Base-by-base conservation (phyloP, 108 stramenopile species). In the Skeletonema potamos region DNA sequence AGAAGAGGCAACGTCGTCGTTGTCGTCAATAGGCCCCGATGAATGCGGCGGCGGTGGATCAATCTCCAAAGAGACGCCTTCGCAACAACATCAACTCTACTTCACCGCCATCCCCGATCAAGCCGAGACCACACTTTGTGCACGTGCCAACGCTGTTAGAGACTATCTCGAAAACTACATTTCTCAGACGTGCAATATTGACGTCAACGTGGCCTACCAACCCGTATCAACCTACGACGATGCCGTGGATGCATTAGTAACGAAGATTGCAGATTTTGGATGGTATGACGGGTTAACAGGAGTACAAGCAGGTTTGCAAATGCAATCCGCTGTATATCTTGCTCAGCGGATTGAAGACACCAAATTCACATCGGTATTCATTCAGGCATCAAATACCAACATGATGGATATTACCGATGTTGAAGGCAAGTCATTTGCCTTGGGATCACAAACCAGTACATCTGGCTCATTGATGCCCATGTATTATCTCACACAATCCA, bases 281-380 rank as follows among this genome's bases (percentile, higher is more conserved):
- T 61, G 59, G 59, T 61, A 61, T 8, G 59, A 20, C 10, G 59
- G 59, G 4, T 33, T 61, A n/a, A 61, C 59, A 26, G 59, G 59
- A 3, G 59, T 61, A 28, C 59, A 61, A 33, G 59, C 59, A 3
- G 59, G 59, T 6, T 20, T 61, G n/a, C 59, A 20, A 5, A 32
- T 32, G 30, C 59, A 6, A n/a, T 34, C 34, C 6, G 3, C 59
- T 32, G 59, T 61, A 8, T 61, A 61, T 32, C 6, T 61, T 20
- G 59, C 59, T 4, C 59, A 61, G 22, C 59, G 59, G 29, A 22
- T 61, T n/a, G 59, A 61, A 8, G 59, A 20, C 8, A 28, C 27
- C 6, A 6, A 61, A 32, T 61, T 61, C 22, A 61, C 59, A 18
- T 61, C 59, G 29, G 59, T 61, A 27, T 61, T 61, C 22, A 61